Evolutionary conservation across 768 basidiomycete genomes (phyloP).

Genomic region (Amanita phalloides): DNA sequence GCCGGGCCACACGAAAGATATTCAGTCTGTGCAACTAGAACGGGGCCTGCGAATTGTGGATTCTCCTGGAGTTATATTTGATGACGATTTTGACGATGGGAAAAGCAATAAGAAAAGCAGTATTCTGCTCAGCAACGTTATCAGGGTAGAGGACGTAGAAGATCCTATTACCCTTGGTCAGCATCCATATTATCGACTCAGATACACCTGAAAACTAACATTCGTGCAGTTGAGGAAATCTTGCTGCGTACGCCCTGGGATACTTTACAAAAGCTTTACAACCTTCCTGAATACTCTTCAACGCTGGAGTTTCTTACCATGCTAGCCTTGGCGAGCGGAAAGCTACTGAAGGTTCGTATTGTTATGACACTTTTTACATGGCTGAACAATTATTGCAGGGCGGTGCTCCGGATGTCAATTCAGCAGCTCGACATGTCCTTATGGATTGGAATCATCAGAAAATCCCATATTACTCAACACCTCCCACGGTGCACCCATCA

Average conservation of each 20-base stretch:
- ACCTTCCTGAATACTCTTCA: constrained; percentile 62
- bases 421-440: constrained; percentile 73
- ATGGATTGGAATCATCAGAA: constrained; percentile 96
- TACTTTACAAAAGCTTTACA: constrained; percentile 79
- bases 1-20: constrained; percentile 86
- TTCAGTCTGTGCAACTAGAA: constrained; percentile 88
- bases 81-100: constrained; percentile 44
- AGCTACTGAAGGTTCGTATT: constrained; percentile 61
- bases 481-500: constrained; percentile 73
- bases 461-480: constrained; percentile 79
- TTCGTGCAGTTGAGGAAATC: constrained; percentile 72
- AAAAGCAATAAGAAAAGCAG: constrained; percentile 44
- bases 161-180: constrained; percentile 85
- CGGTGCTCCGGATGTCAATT: constrained; percentile 80
- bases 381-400: constrained; percentile 35
- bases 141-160: constrained; percentile 83
- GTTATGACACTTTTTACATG: not conserved
- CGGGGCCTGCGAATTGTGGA: constrained; percentile 89
- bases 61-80: constrained; percentile 96
- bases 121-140: constrained; percentile 76
- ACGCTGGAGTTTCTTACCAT: constrained; percentile 84
- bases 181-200: not conserved
- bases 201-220: not conserved
- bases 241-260: constrained; percentile 55
- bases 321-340: constrained; percentile 74